These are phyloP conservation scores for Davidsoniella neocaledoniae DNA, from an alignment of 2,329 filamentous ascomycete species.

Conservation along the genomic window DNA sequence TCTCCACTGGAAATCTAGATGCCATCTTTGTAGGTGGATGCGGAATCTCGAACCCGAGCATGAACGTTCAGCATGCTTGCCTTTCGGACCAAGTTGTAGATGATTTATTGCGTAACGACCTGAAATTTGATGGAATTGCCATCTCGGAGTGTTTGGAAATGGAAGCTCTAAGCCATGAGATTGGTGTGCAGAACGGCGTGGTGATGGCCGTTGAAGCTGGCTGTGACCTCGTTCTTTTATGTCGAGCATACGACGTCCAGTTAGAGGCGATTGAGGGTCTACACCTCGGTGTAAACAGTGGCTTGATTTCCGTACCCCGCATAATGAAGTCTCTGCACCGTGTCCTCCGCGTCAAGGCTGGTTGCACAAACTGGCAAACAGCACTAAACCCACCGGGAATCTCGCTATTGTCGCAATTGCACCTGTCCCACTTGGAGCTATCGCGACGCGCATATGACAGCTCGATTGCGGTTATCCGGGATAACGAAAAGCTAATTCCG, in stretches of 20 bases:
- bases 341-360: constrained; percentile 64
- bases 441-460: constrained; percentile 79
- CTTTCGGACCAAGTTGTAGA: constrained; percentile 87
- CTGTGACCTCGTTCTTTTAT: constrained; percentile 80
- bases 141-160: constrained; percentile 94
- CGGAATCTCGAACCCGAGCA: constrained; percentile 75
- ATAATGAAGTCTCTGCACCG: constrained; percentile 66
- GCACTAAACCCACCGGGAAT: constrained; percentile 78
- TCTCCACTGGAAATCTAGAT: constrained; percentile 64
- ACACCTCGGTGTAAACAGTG: constrained; percentile 77
- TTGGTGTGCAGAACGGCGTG: constrained; percentile 90
- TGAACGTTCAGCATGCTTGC: constrained; percentile 92
- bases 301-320: constrained; percentile 65
- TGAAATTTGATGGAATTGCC: constrained; percentile 80
- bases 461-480: constrained; percentile 82
- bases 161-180: constrained; percentile 88
- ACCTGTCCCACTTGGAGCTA: constrained; percentile 63
- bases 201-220: constrained; percentile 96
- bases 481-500: constrained; percentile 72
- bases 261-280: constrained; percentile 82
- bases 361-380: constrained; percentile 78
- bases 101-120: constrained; percentile 69
- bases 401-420: constrained; percentile 58
- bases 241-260: constrained; percentile 73
- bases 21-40: constrained; percentile 94